Evolutionary conservation across 164 flowering plant species (phyloP).

Genomic region (Umbellularia californica): DNA sequence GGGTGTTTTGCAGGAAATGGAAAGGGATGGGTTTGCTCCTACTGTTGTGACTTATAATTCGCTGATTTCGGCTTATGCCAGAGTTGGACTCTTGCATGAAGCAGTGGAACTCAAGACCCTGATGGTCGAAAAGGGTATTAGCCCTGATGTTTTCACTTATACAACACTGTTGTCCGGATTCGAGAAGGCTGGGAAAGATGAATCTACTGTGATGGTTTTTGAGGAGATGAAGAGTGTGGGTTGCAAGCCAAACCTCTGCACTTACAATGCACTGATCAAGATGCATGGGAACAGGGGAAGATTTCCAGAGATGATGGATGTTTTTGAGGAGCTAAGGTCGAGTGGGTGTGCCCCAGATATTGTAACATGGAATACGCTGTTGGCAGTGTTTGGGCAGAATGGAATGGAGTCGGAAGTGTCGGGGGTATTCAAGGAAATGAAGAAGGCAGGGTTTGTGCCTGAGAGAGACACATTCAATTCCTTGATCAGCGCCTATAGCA

Average conservation of each 20-base stretch:
- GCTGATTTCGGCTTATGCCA: slow-evolving; percentile 73
- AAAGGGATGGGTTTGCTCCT: slow-evolving; percentile 57
- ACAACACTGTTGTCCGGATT: slow-evolving; percentile 88
- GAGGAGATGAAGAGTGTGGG: slow-evolving; percentile 75
- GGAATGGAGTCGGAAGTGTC: slow-evolving; percentile 87
- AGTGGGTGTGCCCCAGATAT: slow-evolving; percentile 67
- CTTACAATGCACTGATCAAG: slow-evolving; percentile 85
- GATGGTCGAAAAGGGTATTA: slow-evolving; percentile 66
- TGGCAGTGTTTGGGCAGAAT: slow-evolving; percentile 89
- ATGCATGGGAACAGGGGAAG: slow-evolving; percentile 85
- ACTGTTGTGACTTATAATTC: slow-evolving; percentile 81
- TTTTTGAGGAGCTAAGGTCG: slow-evolving; percentile 65
- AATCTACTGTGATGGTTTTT: slow-evolving; percentile 59
- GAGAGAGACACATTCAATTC: slow-evolving; percentile 92
- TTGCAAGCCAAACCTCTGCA: slow-evolving; percentile 85
- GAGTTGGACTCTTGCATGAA: slow-evolving; percentile 75
- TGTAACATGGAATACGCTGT: slow-evolving; percentile 88
- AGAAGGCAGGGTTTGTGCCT: slow-evolving; percentile 84
- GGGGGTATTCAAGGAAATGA: slow-evolving; percentile 89
- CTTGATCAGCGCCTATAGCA: slow-evolving; percentile 81
- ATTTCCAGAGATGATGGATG: slow-evolving; percentile 81
- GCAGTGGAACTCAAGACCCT: slow-evolving; percentile 61
- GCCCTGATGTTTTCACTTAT: slow-evolving; percentile 84
- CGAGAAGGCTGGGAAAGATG: slow-evolving; percentile 84
- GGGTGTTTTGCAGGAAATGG: slow-evolving; percentile 78